phyloP scores from a whole-genome alignment of 208 protist species.

The Wallacemonas sp. region DNA sequence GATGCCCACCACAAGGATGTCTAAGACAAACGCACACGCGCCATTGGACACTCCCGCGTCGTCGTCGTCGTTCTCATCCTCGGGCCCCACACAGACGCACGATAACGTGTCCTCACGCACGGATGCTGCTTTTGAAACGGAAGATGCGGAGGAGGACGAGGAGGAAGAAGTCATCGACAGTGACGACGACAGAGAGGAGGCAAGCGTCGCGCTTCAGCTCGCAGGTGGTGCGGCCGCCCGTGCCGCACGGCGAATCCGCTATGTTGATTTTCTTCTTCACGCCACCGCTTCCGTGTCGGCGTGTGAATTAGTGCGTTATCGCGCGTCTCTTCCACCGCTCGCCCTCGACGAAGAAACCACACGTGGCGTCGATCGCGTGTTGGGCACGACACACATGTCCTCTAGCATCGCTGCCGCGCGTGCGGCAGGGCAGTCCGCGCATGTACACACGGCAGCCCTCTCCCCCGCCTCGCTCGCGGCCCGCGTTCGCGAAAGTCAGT shows the following conservation, averaged over 20 bases:
- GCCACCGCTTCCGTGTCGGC: not conserved
- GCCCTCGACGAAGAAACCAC: too few relatives aligned
- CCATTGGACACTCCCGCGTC: not conserved
- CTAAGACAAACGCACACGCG: too few relatives aligned
- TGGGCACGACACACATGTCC: not conserved
- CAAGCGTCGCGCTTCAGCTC: not conserved
- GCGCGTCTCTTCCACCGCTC: not conserved
- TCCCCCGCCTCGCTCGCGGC: not conserved
- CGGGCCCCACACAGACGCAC: too few relatives aligned
- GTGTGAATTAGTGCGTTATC: not conserved
- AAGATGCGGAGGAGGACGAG: not conserved
- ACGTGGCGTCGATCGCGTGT: not conserved
- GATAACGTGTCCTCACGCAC: too few relatives aligned
- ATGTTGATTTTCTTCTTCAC: slow-evolving; percentile 7
- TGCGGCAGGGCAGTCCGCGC: not conserved
- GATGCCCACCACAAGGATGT: not conserved
- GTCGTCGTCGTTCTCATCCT: too few relatives aligned
- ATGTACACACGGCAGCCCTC: not conserved
- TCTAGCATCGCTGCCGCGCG: not conserved
- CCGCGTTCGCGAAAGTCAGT: not conserved
- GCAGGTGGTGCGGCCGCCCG: not conserved
- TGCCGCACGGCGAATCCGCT: not conserved
- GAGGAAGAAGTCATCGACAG: not conserved
- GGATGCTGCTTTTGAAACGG: not conserved
- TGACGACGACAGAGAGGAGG: not conserved